Percentiles rank a stretch among this genome's conserved stretches.
phyloP scores from a whole-genome alignment of 2,329 filamentous ascomycete species.

The Exophiala sideris region DNA sequence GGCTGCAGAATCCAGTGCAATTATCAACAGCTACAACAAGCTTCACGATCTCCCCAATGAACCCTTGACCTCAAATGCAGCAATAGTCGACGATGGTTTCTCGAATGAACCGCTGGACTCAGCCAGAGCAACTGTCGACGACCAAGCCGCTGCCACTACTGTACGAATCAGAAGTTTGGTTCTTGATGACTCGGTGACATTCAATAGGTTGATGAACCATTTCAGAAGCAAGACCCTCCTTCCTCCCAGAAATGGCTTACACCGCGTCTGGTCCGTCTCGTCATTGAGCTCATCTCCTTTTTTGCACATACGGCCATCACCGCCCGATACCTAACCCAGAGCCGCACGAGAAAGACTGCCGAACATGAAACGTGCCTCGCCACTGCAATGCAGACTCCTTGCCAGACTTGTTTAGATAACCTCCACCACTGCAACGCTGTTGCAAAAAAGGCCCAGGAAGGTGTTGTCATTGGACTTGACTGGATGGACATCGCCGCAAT shows the following conservation, averaged over 20 bases:
- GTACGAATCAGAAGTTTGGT: no score
- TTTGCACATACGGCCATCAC: conserved; percentile 6
- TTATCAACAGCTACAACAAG: no score
- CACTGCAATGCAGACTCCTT: conserved; percentile 2
- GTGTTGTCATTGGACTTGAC: conserved; percentile 7
- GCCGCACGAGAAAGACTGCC: conserved; percentile 1
- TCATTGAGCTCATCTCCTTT: conserved; percentile 7
- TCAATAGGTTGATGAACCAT: no score
- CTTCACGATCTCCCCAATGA: no score
- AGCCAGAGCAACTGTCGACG: no score
- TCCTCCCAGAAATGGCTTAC: background rate
- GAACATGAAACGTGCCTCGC: conserved; percentile 9
- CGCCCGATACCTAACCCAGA: conserved; percentile 6
- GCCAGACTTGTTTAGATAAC: conserved; percentile 11
- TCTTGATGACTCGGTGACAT: no score
- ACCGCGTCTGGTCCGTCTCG: background rate
- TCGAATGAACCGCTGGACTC: no score
- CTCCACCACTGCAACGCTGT: conserved; percentile 9
- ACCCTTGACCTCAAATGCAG: no score
- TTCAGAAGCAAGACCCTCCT: no score
- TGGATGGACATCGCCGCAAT: conserved; percentile 11
- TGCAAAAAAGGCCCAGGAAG: background rate
- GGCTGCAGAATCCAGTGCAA: background rate
- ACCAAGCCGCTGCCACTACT: no score
- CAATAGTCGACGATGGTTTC: no score